Evolutionary conservation across 176 grass and related monocot species (phyloP).

Genomic region (Aegilops speltoides): DNA sequence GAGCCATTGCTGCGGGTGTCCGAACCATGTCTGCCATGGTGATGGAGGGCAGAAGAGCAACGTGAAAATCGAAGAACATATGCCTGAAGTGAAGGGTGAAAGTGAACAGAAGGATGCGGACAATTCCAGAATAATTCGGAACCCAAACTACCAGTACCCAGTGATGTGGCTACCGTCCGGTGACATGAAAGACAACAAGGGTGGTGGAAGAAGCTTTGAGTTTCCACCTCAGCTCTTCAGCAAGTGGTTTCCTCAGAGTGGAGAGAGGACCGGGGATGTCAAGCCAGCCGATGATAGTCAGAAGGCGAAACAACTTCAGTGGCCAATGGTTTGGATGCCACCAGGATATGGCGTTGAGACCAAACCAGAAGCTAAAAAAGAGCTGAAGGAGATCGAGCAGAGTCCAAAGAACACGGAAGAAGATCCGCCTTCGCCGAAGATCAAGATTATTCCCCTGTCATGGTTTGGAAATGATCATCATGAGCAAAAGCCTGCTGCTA

Average conservation of each 20-base stretch:
- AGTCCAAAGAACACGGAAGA: constrained; percentile 36
- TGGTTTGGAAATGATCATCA: constrained; percentile 47
- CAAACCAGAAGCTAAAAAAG: constrained; percentile 40
- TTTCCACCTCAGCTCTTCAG: constrained; percentile 26
- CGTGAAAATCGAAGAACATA: constrained; percentile 66
- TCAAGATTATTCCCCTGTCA: constrained; percentile 74
- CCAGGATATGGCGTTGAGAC: constrained; percentile 29
- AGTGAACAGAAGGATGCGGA: constrained; percentile 23
- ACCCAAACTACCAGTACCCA: constrained; percentile 46
- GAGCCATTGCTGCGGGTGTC: constrained; percentile 63
- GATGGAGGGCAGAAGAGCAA: constrained; percentile 39
- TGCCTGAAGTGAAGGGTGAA: constrained; percentile 44
- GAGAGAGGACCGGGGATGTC: constrained; percentile 26
- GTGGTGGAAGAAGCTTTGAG: not conserved
- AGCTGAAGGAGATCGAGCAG: constrained; percentile 33
- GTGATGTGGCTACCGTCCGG: constrained; percentile 34
- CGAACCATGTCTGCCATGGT: constrained; percentile 58
- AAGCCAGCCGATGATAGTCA: constrained; percentile 12
- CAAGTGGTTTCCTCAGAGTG: constrained; percentile 39
- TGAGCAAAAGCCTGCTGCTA: constrained; percentile 38
- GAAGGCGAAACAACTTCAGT: constrained; percentile 32
- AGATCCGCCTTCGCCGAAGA: constrained; percentile 39
- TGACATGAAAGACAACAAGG: constrained; percentile 16
- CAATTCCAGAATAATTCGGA: constrained; percentile 15
- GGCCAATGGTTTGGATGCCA: constrained; percentile 80